phyloP scores from a whole-genome alignment of 768 basidiomycete species.

The Hemileccinum rubropunctum region DNA sequence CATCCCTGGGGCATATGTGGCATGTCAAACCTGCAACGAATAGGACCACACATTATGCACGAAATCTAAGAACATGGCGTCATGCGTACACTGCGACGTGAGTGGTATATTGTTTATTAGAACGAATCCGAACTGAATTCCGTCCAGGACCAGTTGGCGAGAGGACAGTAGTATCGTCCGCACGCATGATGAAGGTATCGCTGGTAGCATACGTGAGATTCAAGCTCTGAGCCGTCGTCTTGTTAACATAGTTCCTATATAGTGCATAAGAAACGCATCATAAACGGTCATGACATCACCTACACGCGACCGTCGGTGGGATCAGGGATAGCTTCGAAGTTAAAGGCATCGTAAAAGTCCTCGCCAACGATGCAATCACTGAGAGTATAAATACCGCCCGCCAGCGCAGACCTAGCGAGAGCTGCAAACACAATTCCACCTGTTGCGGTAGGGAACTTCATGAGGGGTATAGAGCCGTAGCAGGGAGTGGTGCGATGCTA shows the following conservation, averaged over 20 bases:
- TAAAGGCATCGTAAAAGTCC: slow-evolving; percentile 31
- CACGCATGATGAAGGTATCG: slow-evolving; percentile 35
- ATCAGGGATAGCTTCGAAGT: slow-evolving; percentile 33
- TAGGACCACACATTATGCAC: not conserved
- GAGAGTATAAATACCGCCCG: slow-evolving; percentile 26
- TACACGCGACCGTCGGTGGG: slow-evolving; percentile 38
- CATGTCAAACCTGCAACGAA: slow-evolving; percentile 29
- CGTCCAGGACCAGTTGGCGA: slow-evolving; percentile 29
- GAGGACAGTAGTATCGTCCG: slow-evolving; percentile 35
- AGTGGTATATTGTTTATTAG: slow-evolving; percentile 29
- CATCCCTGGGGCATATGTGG: slow-evolving; percentile 38
- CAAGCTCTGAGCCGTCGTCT: slow-evolving; percentile 24
- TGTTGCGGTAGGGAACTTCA: slow-evolving; percentile 11
- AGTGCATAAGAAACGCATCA: not conserved
- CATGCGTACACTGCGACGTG: slow-evolving; percentile 33
- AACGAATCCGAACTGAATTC: slow-evolving; percentile 36
- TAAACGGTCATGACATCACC: slow-evolving; percentile 5
- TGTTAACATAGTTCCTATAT: slow-evolving; percentile 34
- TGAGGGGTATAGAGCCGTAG: not conserved
- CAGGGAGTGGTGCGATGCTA: not conserved
- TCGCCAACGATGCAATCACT: slow-evolving; percentile 28
- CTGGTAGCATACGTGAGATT: slow-evolving; percentile 28
- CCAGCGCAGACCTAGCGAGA: slow-evolving; percentile 12
- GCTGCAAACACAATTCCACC: slow-evolving; percentile 10
- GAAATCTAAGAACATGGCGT: not conserved